These are phyloP conservation scores for Saposhnikovia divaricata DNA, from an alignment of 129 eudicot genomes.

Conservation along the genomic window DNA sequence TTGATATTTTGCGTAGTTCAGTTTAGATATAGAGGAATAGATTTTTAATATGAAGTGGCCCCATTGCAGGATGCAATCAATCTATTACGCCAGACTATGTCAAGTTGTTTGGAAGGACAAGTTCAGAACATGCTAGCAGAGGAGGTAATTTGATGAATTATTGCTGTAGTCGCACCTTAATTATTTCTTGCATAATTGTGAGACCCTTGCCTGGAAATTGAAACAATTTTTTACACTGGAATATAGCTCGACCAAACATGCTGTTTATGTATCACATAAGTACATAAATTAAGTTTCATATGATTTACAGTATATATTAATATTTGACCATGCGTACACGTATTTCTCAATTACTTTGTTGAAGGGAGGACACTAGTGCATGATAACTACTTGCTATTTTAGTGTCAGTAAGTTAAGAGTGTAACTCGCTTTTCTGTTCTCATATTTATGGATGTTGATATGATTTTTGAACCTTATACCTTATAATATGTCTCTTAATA, in stretches of 20 bases:
- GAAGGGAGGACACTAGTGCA: neutral
- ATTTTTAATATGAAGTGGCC: neutral
- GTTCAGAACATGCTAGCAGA: constrained; percentile 31
- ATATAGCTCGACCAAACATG: neutral
- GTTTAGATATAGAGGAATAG: neutral
- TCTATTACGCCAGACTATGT: constrained; percentile 42
- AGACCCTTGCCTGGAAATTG: neutral
- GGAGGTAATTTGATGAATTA: constrained; percentile 32
- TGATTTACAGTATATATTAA: neutral
- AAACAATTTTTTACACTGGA: neutral
- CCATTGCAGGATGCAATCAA: constrained; percentile 47
- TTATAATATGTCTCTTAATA: neutral
- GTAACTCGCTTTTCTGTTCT: neutral
- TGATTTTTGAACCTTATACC: neutral
- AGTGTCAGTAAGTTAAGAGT: neutral
- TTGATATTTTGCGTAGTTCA: neutral
- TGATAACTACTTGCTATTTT: neutral
- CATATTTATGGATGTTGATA: neutral
- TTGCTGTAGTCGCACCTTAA: neutral
- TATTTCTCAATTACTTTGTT: neutral
- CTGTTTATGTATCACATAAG: neutral
- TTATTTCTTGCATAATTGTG: neutral
- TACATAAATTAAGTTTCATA: neutral
- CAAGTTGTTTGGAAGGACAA: constrained; percentile 58
- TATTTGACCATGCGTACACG: neutral